These are phyloP conservation scores for Rhododendron ferrugineum DNA, from an alignment of 148 eudicot genomes.

Conservation along the genomic window DNA sequence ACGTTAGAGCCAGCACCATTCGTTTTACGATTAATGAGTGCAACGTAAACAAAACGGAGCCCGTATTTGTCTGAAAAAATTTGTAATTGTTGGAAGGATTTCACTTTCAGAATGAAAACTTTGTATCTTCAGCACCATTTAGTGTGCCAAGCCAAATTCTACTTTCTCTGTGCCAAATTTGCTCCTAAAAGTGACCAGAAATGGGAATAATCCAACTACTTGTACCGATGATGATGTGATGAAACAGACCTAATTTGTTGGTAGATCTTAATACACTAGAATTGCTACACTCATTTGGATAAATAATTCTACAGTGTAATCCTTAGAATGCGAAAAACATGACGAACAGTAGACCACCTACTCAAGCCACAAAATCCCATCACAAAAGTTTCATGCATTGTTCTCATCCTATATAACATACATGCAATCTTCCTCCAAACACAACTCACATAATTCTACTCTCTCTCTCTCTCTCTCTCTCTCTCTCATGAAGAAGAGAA, in stretches of 20 bases:
- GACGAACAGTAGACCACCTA: neutral
- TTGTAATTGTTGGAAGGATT: neutral
- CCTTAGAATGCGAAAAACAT: neutral
- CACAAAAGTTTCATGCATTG: neutral
- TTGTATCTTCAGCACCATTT: neutral
- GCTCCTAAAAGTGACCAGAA: neutral
- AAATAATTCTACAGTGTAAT: neutral
- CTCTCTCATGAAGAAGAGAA: conserved; percentile 35
- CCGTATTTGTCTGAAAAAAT: neutral
- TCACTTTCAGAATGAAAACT: neutral
- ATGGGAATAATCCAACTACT: neutral
- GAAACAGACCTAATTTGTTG: neutral
- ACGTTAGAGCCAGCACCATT: neutral
- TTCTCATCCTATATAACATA: neutral
- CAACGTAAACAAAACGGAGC: neutral
- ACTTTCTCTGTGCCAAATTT: neutral
- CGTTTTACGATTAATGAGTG: neutral
- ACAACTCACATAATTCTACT: neutral
- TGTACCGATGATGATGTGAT: neutral
- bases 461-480: neutral
- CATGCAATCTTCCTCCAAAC: neutral
- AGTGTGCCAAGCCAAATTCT: neutral
- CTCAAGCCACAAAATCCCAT: neutral
- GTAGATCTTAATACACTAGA: neutral
- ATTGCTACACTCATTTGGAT: neutral